Evolutionary conservation across 805 yeast species (phyloP).

Genomic region (Suhomyces emberorum): DNA sequence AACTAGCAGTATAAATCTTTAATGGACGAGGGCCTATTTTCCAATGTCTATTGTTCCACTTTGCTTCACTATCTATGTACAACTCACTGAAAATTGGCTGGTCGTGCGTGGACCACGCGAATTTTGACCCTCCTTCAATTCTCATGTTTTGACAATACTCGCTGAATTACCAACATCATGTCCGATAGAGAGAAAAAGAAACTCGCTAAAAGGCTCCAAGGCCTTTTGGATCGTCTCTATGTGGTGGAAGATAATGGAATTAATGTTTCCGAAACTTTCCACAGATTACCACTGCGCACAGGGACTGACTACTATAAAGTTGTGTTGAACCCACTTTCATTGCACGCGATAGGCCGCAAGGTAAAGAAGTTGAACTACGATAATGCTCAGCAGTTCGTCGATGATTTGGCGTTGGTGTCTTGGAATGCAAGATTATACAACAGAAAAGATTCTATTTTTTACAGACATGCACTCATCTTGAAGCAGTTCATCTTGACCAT

Average conservation of each 20-base stretch:
- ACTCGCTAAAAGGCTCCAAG: constrained; percentile 29
- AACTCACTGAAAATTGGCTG: too few species aligned
- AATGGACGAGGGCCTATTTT: too few species aligned
- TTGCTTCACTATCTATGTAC: too few species aligned
- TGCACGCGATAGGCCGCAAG: constrained; percentile 64
- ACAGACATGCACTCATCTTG: constrained; percentile 61
- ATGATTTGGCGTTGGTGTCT: constrained; percentile 77
- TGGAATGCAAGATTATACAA: constrained; percentile 91
- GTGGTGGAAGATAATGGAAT: constrained; percentile 43
- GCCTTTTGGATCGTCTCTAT: constrained; percentile 38
- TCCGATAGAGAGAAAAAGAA: constrained; percentile 40
- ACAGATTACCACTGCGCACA: constrained; percentile 67
- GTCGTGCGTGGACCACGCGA: constrained; percentile 1
- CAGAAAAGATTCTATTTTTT: constrained; percentile 62
- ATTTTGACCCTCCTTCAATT: too few species aligned
- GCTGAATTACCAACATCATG: constrained; percentile 15
- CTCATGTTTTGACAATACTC: background rate
- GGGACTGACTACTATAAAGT: constrained; percentile 77
- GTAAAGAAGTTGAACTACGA: constrained; percentile 53
- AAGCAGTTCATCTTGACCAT: constrained; percentile 48
- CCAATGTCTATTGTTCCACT: too few species aligned
- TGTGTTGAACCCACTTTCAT: constrained; percentile 77
- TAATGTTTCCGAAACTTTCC: constrained; percentile 55
- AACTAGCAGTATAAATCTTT: too few species aligned
- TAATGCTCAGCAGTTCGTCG: constrained; percentile 64